Evolutionary conservation across 176 grass and related monocot genomes (phyloP).

Genomic region (Oryza australiensis): DNA sequence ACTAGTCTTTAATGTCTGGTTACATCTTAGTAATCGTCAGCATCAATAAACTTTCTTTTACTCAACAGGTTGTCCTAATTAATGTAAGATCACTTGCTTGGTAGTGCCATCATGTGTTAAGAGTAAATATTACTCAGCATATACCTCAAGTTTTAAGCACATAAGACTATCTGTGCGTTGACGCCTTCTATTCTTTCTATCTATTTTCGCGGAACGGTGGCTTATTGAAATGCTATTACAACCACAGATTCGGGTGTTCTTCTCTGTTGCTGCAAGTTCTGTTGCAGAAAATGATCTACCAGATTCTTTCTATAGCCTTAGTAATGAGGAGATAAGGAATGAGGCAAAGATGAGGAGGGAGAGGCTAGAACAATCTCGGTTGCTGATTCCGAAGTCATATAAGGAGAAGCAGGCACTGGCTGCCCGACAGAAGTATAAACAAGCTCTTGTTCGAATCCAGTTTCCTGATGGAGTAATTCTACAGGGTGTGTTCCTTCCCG

Average conservation of each 20-base stretch:
- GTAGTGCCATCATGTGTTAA: not conserved
- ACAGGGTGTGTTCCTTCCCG: constrained; percentile 82
- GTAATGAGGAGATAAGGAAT: constrained; percentile 57
- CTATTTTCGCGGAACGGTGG: not conserved
- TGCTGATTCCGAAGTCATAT: constrained; percentile 91
- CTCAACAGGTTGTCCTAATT: constrained; percentile 15
- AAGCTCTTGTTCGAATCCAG: constrained; percentile 74
- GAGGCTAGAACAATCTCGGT: constrained; percentile 69
- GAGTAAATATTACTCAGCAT: not conserved
- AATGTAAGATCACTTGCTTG: not conserved
- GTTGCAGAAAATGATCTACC: constrained; percentile 65
- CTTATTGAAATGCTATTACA: constrained; percentile 30
- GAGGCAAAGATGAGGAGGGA: constrained; percentile 85
- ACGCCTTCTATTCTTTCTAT: not conserved
- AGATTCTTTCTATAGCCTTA: constrained; percentile 82
- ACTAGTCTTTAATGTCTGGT: no score
- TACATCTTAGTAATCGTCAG: not conserved
- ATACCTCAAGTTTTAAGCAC: constrained; percentile 2
- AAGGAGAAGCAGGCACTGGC: constrained; percentile 81
- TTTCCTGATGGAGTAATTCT: constrained; percentile 93
- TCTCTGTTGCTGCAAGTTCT: constrained; percentile 62
- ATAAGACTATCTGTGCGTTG: not conserved
- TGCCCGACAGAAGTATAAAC: constrained; percentile 66
- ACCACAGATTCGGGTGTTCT: constrained; percentile 70
- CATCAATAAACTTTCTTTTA: constrained; percentile 6